phyloP scores from a whole-genome alignment of 805 yeast genomes.

The Grigorovia transvaalensis region DNA sequence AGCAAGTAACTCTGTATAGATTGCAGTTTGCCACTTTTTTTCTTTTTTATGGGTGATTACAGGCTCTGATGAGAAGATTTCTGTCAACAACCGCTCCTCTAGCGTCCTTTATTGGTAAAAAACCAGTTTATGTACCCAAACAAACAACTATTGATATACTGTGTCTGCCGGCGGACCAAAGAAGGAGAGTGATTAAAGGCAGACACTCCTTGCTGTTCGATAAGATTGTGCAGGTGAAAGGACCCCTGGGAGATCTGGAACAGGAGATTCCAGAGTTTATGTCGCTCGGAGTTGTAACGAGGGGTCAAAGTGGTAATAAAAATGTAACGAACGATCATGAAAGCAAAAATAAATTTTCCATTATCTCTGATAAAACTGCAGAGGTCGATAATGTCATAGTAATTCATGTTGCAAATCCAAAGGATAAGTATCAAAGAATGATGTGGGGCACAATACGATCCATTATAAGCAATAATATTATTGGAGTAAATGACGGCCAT shows the following conservation, averaged over 20 bases:
- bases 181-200: constrained; percentile 42
- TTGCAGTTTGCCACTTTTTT: not conserved
- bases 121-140: constrained; percentile 59
- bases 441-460: constrained; percentile 95
- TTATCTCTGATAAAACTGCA: not conserved
- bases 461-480: constrained; percentile 60
- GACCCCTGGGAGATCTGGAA: constrained; percentile 65
- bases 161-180: constrained; percentile 32
- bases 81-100: not conserved
- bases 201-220: constrained; percentile 47
- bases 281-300: not conserved
- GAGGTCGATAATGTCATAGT: not conserved
- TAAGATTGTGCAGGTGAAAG: constrained; percentile 48
- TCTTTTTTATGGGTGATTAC: too few species aligned
- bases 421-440: constrained; percentile 58
- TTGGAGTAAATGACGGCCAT: constrained; percentile 92
- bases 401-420: constrained; percentile 36
- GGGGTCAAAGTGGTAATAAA: not conserved
- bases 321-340: not conserved
- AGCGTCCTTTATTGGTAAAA: constrained; percentile 64
- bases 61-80: not conserved
- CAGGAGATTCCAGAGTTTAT: constrained; percentile 61
- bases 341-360: not conserved
- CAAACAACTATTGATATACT: constrained; percentile 44
- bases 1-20: not conserved